A percentile compares a stretch with the other conserved stretches of the same genome.
These are phyloP conservation scores for Tanozyma kutaoensis DNA, from an alignment of 805 yeast species.

Conservation along the genomic window DNA sequence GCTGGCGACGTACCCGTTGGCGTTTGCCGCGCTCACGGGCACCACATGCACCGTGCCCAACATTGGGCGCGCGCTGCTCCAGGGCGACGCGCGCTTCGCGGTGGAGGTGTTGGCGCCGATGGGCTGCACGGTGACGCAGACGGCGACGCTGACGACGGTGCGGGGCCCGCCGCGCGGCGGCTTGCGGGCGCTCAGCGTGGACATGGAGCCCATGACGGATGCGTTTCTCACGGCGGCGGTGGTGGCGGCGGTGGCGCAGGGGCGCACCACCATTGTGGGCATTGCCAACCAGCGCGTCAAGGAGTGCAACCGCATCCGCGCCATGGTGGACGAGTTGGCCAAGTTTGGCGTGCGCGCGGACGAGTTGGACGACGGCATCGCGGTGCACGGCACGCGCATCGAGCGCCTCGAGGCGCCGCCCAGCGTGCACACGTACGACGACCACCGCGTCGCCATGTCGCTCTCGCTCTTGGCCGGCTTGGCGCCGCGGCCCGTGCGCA, in stretches of 20 bases:
- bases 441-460: conserved; percentile 97
- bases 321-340: conserved; percentile 81
- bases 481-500: conserved; percentile 45
- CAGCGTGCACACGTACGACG: conserved; percentile 66
- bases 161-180: conserved; percentile 69
- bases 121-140: conserved; percentile 87
- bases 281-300: conserved; percentile 97
- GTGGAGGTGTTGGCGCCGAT: conserved; percentile 83
- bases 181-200: conserved; percentile 64
- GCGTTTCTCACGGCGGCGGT: conserved; percentile 95
- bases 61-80: conserved; percentile 82
- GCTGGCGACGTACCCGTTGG: conserved; percentile 94
- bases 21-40: conserved; percentile 94
- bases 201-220: conserved; percentile 99
- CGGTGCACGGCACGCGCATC: conserved; percentile 56
- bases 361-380: conserved; percentile 89
- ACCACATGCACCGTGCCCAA: conserved; percentile 87
- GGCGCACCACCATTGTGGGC: conserved; percentile 67
- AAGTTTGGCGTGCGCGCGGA: conserved; percentile 81
- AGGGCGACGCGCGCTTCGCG: conserved; percentile 96
- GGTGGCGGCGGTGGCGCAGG: conserved; percentile 80
- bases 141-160: conserved; percentile 80
- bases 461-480: conserved; percentile 80
- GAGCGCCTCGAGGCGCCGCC: conserved; percentile 42
- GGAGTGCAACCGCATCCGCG: conserved; percentile 91